Evolutionary conservation across 805 yeast genomes (phyloP).

Genomic region (Lachancea mirantina): DNA sequence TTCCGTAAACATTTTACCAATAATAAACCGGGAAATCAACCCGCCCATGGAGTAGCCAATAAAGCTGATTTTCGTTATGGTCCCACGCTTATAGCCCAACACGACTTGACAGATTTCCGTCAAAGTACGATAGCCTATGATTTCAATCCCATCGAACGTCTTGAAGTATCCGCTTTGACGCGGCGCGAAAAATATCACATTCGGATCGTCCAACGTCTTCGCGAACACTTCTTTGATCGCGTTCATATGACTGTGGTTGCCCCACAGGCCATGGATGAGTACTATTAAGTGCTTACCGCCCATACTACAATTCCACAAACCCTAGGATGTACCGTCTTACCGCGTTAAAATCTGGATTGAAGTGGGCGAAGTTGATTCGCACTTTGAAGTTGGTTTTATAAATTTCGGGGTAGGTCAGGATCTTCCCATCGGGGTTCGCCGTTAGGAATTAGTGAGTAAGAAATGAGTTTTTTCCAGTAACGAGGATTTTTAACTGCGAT

Average conservation of each 20-base stretch:
- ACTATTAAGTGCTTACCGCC: conserved; percentile 51
- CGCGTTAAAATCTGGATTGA: not conserved
- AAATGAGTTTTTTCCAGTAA: too few relatives aligned
- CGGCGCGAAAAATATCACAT: conserved; percentile 41
- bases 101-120: conserved; percentile 51
- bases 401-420: conserved; percentile 1
- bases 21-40: conserved; percentile 66
- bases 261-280: conserved; percentile 75
- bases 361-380: not conserved
- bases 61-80: conserved; percentile 49
- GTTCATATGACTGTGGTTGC: conserved; percentile 52
- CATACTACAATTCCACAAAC: too few relatives aligned
- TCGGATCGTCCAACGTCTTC: conserved; percentile 35
- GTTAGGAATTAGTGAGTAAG: too few relatives aligned
- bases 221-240: conserved; percentile 39
- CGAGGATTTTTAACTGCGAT: too few relatives aligned
- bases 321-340: not conserved
- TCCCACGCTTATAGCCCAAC: conserved; percentile 29
- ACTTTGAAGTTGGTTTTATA: not conserved
- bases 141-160: conserved; percentile 80
- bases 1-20: conserved; percentile 57
- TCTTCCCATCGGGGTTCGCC: too few relatives aligned
- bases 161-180: conserved; percentile 58
- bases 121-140: conserved; percentile 63
- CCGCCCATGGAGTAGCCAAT: conserved; percentile 92